Evolutionary conservation across 2,329 filamentous ascomycete genomes (phyloP).

Genomic region (Aspergillus cejpii): DNA sequence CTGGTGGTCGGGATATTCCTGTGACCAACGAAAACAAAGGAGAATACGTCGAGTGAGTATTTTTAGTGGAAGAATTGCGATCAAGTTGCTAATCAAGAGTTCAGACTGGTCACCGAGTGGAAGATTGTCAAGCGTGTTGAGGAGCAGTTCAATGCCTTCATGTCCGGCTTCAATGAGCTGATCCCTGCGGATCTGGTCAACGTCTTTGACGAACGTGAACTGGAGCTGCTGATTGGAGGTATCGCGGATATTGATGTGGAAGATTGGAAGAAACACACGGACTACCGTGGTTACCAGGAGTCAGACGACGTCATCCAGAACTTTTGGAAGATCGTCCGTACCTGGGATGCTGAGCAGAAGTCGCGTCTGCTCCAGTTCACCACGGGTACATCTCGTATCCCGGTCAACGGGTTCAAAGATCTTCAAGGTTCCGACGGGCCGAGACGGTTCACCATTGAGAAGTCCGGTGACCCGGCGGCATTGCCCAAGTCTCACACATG

Average conservation of each 20-base stretch:
- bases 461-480: conserved; percentile 83
- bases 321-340: conserved; percentile 94
- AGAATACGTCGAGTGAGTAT: conserved; percentile 86
- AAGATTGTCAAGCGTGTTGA: conserved; percentile 97
- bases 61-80: background rate
- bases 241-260: conserved; percentile 99
- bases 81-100: conserved; percentile 3
- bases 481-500: conserved; percentile 97
- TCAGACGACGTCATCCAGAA: conserved; percentile 94
- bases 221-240: conserved; percentile 93
- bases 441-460: conserved; percentile 93
- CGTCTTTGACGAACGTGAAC: conserved; percentile 95
- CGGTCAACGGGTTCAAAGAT: conserved; percentile 99
- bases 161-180: conserved; percentile 93
- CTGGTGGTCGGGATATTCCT: conserved; percentile 80
- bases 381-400: conserved; percentile 93
- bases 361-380: conserved; percentile 93
- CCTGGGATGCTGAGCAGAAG: conserved; percentile 98
- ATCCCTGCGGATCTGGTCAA: conserved; percentile 96
- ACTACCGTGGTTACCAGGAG: conserved; percentile 97
- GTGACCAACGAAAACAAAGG: conserved; percentile 99
- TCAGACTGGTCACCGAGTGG: conserved; percentile 90
- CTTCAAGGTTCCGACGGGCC: conserved; percentile 94
- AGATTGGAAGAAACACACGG: conserved; percentile 99
- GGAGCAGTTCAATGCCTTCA: conserved; percentile 97